A percentile compares a stretch with the other conserved stretches of the same genome.
Evolutionary conservation across 306 rosid species (phyloP).

Genomic region (Sicyos baderoa): DNA sequence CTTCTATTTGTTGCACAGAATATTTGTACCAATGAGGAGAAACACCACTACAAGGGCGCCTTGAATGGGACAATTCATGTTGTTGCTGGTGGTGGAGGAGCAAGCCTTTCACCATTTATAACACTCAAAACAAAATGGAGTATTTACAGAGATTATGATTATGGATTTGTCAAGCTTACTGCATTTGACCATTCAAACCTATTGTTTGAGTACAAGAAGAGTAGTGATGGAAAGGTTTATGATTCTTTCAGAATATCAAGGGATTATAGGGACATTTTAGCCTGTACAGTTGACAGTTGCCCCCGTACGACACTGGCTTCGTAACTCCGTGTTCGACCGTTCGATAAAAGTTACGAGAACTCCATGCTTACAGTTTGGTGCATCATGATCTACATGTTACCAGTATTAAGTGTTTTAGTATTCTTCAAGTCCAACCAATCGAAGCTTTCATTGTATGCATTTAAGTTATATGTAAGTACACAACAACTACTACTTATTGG

Average conservation of each 20-base stretch:
- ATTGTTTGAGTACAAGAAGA: slow-evolving; percentile 90
- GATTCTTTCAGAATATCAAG: slow-evolving; percentile 72
- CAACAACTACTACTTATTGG: not conserved
- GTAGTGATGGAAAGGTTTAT: slow-evolving; percentile 73
- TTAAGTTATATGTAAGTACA: not conserved
- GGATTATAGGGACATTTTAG: slow-evolving; percentile 76
- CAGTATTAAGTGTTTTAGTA: not conserved
- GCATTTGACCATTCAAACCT: slow-evolving; percentile 80
- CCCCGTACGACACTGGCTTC: slow-evolving; percentile 53
- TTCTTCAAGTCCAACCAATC: not conserved
- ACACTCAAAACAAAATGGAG: slow-evolving; percentile 71
- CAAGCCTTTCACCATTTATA: slow-evolving; percentile 60
- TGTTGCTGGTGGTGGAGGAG: slow-evolving; percentile 92
- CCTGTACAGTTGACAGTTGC: slow-evolving; percentile 65
- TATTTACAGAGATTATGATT: slow-evolving; percentile 61
- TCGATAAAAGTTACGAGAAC: slow-evolving; percentile 24
- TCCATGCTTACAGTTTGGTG: slow-evolving; percentile 2
- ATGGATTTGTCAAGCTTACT: slow-evolving; percentile 77
- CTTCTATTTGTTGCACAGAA: slow-evolving; percentile 39
- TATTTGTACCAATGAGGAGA: slow-evolving; percentile 67
- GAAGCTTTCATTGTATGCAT: slow-evolving; percentile 7
- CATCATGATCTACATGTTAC: not conserved
- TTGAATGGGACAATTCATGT: slow-evolving; percentile 88
- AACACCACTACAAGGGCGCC: slow-evolving; percentile 49
- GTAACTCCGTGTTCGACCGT: slow-evolving; percentile 29